Evolutionary conservation across 345 rosid genomes (phyloP).

Genomic region (Melaleuca quinquenervia): DNA sequence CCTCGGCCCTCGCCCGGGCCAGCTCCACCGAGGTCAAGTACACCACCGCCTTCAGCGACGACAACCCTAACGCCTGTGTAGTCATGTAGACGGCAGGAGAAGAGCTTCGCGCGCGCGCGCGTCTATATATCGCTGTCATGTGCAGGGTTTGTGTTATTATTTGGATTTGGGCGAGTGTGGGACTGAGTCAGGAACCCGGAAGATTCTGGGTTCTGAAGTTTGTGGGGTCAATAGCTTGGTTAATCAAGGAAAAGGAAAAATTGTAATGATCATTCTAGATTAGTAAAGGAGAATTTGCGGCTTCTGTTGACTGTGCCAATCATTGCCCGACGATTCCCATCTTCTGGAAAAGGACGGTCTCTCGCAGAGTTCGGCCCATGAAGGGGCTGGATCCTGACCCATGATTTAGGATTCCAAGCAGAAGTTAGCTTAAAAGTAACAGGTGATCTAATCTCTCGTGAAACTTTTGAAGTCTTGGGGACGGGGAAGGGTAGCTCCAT

Average conservation of each 20-base stretch:
- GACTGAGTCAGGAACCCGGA: not conserved
- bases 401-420: not conserved
- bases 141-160: not conserved
- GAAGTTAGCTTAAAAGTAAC: not conserved
- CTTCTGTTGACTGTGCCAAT: not conserved
- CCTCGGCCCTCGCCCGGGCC: conserved; percentile 45
- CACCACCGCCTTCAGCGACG: conserved; percentile 58
- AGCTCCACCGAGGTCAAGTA: conserved; percentile 47
- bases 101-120: not conserved
- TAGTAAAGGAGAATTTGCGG: not conserved
- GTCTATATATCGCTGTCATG: not conserved
- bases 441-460: not conserved
- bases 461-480: not conserved
- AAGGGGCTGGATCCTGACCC: not conserved
- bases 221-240: not conserved
- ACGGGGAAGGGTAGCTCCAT: not conserved
- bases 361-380: not conserved
- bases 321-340: not conserved
- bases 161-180: not conserved
- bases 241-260: not conserved
- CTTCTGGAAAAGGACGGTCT: not conserved
- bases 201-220: not conserved
- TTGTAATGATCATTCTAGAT: not conserved
- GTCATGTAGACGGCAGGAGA: conserved; percentile 23
- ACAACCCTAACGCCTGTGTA: conserved; percentile 40